Conservation (phyloP, 768 basidiomycete genomes). For the Lyophyllum shimeji region DNA sequence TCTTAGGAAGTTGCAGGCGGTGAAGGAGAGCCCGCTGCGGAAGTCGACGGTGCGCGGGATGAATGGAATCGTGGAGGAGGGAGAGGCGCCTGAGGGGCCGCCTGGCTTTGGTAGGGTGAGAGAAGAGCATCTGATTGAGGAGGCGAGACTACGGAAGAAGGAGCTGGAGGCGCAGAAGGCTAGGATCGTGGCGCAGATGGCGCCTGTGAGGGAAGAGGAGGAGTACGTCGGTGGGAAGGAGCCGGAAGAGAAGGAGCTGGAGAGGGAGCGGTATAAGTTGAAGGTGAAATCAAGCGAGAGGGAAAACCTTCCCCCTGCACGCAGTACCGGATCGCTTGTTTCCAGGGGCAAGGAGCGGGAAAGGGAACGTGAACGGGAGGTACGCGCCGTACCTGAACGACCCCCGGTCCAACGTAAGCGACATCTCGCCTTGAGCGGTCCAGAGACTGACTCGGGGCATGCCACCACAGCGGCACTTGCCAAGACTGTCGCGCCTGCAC, state of each 20-base stretch:
- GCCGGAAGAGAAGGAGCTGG: slow-evolving; percentile 18
- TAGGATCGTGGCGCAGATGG: slow-evolving; percentile 93
- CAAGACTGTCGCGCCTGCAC: slow-evolving; percentile 14
- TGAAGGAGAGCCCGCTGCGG: slow-evolving; percentile 55
- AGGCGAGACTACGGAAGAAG: slow-evolving; percentile 49
- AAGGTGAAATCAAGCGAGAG: slow-evolving; percentile 23
- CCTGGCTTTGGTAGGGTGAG: slow-evolving; percentile 23
- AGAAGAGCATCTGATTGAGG: slow-evolving; percentile 29
- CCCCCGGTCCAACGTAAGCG: slow-evolving; percentile 5
- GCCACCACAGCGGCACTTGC: slow-evolving; percentile 6
- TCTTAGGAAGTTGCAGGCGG: slow-evolving; percentile 58
- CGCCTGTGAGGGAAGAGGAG: slow-evolving; percentile 52
- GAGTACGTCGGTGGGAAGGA: slow-evolving; percentile 23
- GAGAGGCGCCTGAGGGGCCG: slow-evolving; percentile 25
- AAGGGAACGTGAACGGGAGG: slow-evolving; percentile 12
- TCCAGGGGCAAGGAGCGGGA: slow-evolving; percentile 14
- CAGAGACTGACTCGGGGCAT: neutral
- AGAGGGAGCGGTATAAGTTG: slow-evolving; percentile 23
- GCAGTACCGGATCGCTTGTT: slow-evolving; percentile 2
- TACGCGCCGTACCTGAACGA: slow-evolving; percentile 7
- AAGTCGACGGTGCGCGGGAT: slow-evolving; percentile 38
- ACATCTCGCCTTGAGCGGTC: neutral
- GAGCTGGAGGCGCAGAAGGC: slow-evolving; percentile 91
- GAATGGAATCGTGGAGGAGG: slow-evolving; percentile 43
- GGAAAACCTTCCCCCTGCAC: slow-evolving; percentile 28